Evolutionary conservation across 306 rosid genomes (phyloP), one percentile per base, ranked within the genome.

Genomic region (Delonix regia): DNA sequence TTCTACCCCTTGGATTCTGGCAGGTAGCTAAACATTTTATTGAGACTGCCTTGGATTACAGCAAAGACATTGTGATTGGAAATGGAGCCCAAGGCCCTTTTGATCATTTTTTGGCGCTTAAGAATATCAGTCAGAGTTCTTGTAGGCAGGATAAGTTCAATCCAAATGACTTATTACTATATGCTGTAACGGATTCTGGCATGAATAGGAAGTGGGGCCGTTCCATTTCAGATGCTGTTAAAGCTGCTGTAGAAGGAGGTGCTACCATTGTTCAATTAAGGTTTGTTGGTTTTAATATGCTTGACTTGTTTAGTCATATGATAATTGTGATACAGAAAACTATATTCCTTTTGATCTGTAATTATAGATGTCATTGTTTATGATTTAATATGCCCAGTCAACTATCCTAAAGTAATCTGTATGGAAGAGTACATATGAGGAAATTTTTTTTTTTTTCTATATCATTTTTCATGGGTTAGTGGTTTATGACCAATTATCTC

Each of bases 141-240:
- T 49, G 14, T 57, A 73, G 91, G 75, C 86, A 78, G 84, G 83
- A 78, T 27, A 78, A 85, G 69, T 92, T 95, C 86, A 87, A 86
- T 69, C 92, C 92, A 80, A 83, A 78, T 66, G 83, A 89, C 83
- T 78, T 95, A 28, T 76, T 92, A 71, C 78, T 95, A 85, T 92
- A 95, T 76, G 99, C 98, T 74, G 97, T 92, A 59, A 95, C 98
- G 4, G 98, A 92, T 82, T 87, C 99, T 0, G 24, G 85, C 30
- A 95, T 95, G 97, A 95, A 95, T 80, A 82, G 81, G 62, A 89
- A 76, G 87, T 92, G 99, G 97, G 91, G 89, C n/a, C 97, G 85
- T 75, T 88, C 95, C 57, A 91, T 91, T 78, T 78, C 89, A n/a
- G 95, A 88, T 75, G 99, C 98, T 70, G 99, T 95, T 85, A 83